Base-by-base conservation (phyloP, 768 basidiomycete genomes). In the Brasilioporus rufonigricans region DNA sequence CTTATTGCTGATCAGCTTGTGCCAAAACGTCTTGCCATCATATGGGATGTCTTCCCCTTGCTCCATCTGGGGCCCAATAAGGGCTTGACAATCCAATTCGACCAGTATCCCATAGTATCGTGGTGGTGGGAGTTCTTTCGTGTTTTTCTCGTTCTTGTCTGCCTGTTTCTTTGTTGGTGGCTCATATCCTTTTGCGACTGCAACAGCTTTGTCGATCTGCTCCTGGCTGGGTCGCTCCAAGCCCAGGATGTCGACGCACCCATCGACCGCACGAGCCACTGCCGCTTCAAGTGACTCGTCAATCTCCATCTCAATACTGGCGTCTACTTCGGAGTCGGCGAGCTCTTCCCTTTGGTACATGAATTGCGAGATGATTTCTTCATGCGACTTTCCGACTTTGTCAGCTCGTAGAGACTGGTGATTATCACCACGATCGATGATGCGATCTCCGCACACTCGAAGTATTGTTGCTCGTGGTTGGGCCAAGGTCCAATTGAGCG, bases 321-420 rank as follows among this genome's bases (percentile, higher is more conserved):
- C 83, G 56, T 92, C 87, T 7, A 91, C 86, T 68, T 92, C 85
- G 16, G 62, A 61, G 2, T 75, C 73, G 1, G 77, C 70, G 9
- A 98, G 84, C 59, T 82, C 78, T 59, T 94, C 83, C 0, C 75
- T 68, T n/a, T 72, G 58, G 24, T 72, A 74, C 50, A 98, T 72
- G 74, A 99, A 98, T 71, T 76, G 77, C 84, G 86, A 85, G n/a
- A 98, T 70, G 19, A 95, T 81, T 6, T 81, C 76, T 70, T 97
- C 94, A 70, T 98, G 91, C 26, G 71, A 62, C 51, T 78, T 80
- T 18, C 71, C 66, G 16, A 66, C 52, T 11, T 64, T 67, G 58
- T 86, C 83, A 0, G 86, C 84, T 35, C 79, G 83, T 1, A 99
- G 81, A 0, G 82, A 81, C 67, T 98, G 89, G 74, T 99, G 97